Base-by-base conservation (phyloP, 805 yeast genomes). In the Pichia exigua region DNA sequence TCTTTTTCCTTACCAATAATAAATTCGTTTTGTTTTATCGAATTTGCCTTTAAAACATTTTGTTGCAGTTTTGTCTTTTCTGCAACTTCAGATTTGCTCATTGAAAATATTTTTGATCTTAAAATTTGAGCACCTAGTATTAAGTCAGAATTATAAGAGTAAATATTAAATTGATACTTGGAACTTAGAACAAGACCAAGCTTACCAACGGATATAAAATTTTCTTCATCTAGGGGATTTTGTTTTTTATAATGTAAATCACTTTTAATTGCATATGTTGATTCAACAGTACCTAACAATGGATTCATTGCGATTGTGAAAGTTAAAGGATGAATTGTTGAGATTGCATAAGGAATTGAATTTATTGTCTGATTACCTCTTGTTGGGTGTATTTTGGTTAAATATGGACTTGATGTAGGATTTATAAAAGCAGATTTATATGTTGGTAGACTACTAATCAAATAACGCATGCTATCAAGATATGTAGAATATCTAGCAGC, bases 231-330 rank as follows among this genome's bases (percentile, higher is more conserved):
- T 17, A 41, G n/a, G 17, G n/a, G 7, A 12, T 22, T 35, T 3
- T 22, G 11, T 17, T 32, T 39, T 28, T 47, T 47, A 1, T 92
- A 80, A 30, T 79, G 76, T 2, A 81, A 75, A 6, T 87, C 80
- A 0, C 97, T 87, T 61, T 84, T 83, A 35, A 90, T 88, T 1
- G 96, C 81, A 64, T 91, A 94, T 0, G 96, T 85, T 1, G 95
- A 83, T 3, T 95, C 83, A 2, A 94, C 68, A 57, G 90, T 91
- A 2, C 99, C 99, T 63, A 92, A 72, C 17, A 94, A 72, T 1
- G 99, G 99, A 65, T 94, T 94, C 52, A 85, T 75, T 0, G 96
- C 83, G 41, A 92, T 62, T 0, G 98, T 86, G 76, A 94, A 78
- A 0, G 96, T 87, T 56, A 91, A 69, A 0, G 99, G 99, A 56